Conservation (phyloP, 768 basidiomycete genomes). For the Kondoa malvinella region DNA sequence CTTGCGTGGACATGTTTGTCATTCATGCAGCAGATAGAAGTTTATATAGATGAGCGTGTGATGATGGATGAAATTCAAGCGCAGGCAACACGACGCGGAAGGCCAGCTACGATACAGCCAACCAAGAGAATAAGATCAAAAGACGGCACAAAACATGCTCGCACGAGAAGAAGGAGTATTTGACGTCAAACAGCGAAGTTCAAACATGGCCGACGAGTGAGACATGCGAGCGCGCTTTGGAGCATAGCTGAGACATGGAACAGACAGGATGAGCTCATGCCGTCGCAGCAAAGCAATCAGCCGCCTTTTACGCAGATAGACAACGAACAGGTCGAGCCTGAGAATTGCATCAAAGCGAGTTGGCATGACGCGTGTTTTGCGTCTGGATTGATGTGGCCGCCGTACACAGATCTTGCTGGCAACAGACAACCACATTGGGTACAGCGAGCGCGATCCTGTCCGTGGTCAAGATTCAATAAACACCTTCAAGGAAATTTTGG, state of each 20-base stretch:
- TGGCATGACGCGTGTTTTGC: neutral
- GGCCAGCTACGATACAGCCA: neutral
- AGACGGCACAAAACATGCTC: too few species aligned
- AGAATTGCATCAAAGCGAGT: constrained; percentile 15
- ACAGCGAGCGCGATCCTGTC: constrained; percentile 81
- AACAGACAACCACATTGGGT: constrained; percentile 45
- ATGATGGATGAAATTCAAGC: neutral
- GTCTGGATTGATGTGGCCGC: neutral
- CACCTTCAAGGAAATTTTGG: constrained; percentile 82
- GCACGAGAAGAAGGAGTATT: too few species aligned
- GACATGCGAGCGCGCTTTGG: too few species aligned
- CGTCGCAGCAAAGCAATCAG: neutral
- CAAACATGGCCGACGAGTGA: too few species aligned
- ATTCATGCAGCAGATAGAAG: neutral
- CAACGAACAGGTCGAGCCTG: constrained; percentile 8
- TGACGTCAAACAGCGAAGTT: too few species aligned
- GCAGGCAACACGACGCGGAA: neutral
- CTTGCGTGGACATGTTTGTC: neutral
- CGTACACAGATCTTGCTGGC: constrained; percentile 20
- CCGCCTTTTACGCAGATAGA: constrained; percentile 10
- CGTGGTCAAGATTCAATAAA: constrained; percentile 89
- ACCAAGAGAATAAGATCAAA: too few species aligned
- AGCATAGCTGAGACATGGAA: too few species aligned
- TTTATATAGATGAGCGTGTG: neutral
- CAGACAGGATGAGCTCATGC: too few species aligned